Conservation (phyloP, 2,329 filamentous ascomycete species). For the Ophiostoma ulmi region DNA sequence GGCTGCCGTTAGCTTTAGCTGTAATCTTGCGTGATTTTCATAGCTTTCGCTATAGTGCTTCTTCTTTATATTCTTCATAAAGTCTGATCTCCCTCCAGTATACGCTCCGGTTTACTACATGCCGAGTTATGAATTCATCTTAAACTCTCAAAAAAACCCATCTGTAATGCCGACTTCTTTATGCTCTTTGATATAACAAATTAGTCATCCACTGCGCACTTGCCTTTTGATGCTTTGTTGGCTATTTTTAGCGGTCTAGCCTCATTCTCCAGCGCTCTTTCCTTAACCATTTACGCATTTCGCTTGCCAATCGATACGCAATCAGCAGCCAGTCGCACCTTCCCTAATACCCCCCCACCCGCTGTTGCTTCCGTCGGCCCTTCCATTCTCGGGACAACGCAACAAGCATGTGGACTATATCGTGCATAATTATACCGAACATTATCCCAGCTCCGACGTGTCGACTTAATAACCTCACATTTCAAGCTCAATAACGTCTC, state of each 20-base stretch:
- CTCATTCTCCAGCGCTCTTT: neutral
- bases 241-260: neutral
- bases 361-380: constrained; percentile 13
- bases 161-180: neutral
- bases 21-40: neutral
- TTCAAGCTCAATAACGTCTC: neutral
- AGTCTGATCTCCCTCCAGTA: no score
- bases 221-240: neutral
- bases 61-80: no score
- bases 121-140: neutral
- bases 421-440: constrained; percentile 16
- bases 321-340: constrained; percentile 13
- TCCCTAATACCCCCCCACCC: constrained; percentile 1
- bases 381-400: constrained; percentile 19
- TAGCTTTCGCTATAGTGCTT: neutral
- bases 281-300: neutral
- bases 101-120: no score
- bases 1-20: no score
- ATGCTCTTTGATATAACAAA: neutral
- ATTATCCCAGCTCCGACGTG: constrained; percentile 12
- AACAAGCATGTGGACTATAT: constrained; percentile 15
- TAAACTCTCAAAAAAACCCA: neutral
- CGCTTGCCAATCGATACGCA: constrained; percentile 20
- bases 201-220: neutral
- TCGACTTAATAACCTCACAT: constrained; percentile 2